These are phyloP conservation scores for Trichosporon sp. DNA, from an alignment of 1,284 basidiomycete genomes.

Conservation along the genomic window DNA sequence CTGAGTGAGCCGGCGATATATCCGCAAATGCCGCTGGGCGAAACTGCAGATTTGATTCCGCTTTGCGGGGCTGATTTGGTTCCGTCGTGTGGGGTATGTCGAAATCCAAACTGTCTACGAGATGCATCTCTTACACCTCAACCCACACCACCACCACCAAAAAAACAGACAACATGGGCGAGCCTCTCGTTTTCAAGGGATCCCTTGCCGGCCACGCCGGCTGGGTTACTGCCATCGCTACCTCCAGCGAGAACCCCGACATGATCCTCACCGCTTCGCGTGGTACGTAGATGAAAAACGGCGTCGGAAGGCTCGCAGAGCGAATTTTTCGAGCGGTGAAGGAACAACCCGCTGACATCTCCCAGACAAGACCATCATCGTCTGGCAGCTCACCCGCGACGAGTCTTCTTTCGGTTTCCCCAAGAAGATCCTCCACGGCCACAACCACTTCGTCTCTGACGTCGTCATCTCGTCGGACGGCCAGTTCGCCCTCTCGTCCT, in stretches of 20 bases:
- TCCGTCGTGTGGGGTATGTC: constrained; percentile 11
- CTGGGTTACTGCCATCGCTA: constrained; percentile 96
- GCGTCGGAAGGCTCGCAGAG: neutral
- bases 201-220: constrained; percentile 93
- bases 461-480: constrained; percentile 98
- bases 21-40: neutral
- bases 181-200: constrained; percentile 88
- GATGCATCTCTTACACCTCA: constrained; percentile 1
- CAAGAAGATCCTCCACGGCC: constrained; percentile 95
- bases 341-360: constrained; percentile 31
- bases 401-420: constrained; percentile 88
- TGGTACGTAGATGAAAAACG: constrained; percentile 63
- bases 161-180: constrained; percentile 64
- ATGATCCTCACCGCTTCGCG: constrained; percentile 96
- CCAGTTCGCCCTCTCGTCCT: constrained; percentile 98
- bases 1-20: neutral
- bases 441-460: constrained; percentile 99
- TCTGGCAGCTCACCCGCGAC: constrained; percentile 97
- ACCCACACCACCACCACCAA: constrained; percentile 21
- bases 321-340: constrained; percentile 9
- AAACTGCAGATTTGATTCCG: constrained; percentile 1
- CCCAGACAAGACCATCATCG: constrained; percentile 98
- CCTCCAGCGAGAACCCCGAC: constrained; percentile 94
- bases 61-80: constrained; percentile 9
- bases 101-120: constrained; percentile 13